Evolutionary conservation across 306 rosid species (phyloP), one percentile per base, ranked within the genome.

Genomic region (Datisca glomerata): DNA sequence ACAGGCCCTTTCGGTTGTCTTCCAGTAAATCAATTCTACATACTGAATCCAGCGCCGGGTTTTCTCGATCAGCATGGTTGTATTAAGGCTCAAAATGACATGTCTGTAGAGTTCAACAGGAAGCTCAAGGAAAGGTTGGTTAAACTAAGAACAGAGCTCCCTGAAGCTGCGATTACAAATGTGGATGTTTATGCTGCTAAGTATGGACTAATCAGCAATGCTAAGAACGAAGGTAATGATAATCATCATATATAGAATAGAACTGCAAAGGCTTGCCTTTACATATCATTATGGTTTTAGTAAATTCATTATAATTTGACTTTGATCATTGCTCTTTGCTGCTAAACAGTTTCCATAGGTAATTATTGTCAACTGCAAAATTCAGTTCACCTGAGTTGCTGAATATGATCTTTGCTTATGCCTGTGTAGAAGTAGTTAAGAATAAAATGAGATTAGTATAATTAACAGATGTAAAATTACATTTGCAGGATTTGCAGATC

Each of bases 161-260:
- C 67, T 1, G 21, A 21, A 57, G 93, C 96, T 35, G 76, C 85
- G 3, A 68, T 85, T 57, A 71, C 85, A 24, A 76, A 85, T 52
- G 87, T 85, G 47, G 96, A 85, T 57, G 70, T 80, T 60, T 80
- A 80, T 65, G 63, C 84, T 0, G 69, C 47, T 6, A 85, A 85
- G 67, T 80, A 77, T 74, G 55, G 74, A 43, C 79, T 84, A 55
- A 68, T 79, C 39, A 68, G 57, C 35, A 74, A 76, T 31, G 60
- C 81, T 54, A 58, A 45, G 16, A 70, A 66, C 76, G 69, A 28
- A 15, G 18, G 21, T 34, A 10, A 25, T 5, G n/a, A n/a, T n/a
- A n/a, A n/a, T n/a, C n/a, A n/a, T n/a, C n/a, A n/a, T n/a, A n/a
- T n/a, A n/a, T n/a, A n/a, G n/a, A n/a, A n/a, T n/a, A n/a, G n/a